Percentiles rank a stretch among this genome's conserved stretches.
Evolutionary conservation across 2,329 filamentous ascomycete species (phyloP).

Genomic region (Neurospora sp.): DNA sequence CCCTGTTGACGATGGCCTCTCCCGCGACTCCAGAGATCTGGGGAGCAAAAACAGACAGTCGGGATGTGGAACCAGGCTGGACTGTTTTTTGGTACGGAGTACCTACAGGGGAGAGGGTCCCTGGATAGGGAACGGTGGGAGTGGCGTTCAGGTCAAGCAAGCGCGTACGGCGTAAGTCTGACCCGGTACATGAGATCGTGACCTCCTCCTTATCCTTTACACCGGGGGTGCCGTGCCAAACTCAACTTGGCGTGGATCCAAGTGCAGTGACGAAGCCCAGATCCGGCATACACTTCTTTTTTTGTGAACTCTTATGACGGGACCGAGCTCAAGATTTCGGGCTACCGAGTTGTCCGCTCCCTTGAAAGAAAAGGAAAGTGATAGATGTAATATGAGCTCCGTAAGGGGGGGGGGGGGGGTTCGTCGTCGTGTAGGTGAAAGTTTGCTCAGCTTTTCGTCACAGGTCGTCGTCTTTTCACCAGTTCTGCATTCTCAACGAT

Average conservation of each 20-base stretch:
- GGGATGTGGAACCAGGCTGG: conserved; percentile 6
- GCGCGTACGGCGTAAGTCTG: not conserved
- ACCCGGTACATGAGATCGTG: not conserved
- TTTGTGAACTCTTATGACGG: not conserved
- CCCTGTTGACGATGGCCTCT: not conserved
- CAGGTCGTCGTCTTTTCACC: not conserved
- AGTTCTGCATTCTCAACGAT: not conserved
- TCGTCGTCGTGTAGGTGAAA: not conserved
- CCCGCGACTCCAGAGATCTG: conserved; percentile 7
- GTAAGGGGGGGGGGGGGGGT: not conserved
- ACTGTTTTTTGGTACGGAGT: not conserved
- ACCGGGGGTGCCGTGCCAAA: conserved; percentile 1
- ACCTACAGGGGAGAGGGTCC: conserved; percentile 1
- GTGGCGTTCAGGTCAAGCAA: conserved; percentile 6
- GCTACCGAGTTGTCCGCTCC: not conserved
- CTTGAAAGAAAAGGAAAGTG: not conserved
- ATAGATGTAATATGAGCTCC: not conserved
- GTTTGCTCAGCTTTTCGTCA: not conserved
- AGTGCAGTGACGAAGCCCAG: conserved; percentile 8
- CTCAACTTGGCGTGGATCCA: conserved; percentile 1
- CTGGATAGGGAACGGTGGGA: conserved; percentile 4
- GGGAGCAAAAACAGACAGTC: conserved; percentile 2
- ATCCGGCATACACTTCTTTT: conserved; percentile 13
- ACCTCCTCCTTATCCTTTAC: not conserved
- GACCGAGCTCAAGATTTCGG: not conserved